phyloP scores from a whole-genome alignment of 2,329 filamentous ascomycete genomes.

The Ophiostoma ulmi region DNA sequence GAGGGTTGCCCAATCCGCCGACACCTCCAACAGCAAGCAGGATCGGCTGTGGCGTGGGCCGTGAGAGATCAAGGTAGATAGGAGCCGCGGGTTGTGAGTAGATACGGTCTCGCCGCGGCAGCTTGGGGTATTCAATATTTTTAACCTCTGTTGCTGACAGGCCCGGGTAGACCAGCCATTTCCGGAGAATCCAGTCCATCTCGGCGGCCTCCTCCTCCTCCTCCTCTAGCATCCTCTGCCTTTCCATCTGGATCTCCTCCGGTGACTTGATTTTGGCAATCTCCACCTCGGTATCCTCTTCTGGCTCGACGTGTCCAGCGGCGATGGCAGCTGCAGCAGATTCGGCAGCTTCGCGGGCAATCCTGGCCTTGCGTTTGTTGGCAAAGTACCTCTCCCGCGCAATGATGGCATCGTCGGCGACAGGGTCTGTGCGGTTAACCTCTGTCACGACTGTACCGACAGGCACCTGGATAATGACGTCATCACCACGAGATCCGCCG shows the following conservation, averaged over 20 bases:
- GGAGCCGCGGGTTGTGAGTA: conserved; percentile 67
- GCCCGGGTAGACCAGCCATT: conserved; percentile 84
- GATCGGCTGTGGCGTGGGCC: conserved; percentile 75
- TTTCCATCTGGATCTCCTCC: conserved; percentile 35
- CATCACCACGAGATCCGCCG: conserved; percentile 75
- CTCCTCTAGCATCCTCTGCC: conserved; percentile 40
- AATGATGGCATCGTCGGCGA: conserved; percentile 55
- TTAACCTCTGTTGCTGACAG: conserved; percentile 64
- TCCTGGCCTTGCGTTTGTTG: conserved; percentile 18
- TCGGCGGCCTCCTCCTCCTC: conserved; percentile 41
- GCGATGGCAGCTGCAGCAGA: conserved; percentile 11
- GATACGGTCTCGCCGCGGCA: conserved; percentile 48
- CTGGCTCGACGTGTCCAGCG: background rate
- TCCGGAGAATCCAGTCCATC: conserved; percentile 53
- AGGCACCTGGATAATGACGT: conserved; percentile 83
- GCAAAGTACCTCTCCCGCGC: conserved; percentile 26
- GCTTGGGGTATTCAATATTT: conserved; percentile 45
- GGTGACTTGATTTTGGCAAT: background rate
- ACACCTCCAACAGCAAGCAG: conserved; percentile 82
- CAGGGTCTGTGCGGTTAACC: conserved; percentile 69
- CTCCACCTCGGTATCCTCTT: conserved; percentile 8
- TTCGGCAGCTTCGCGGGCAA: conserved; percentile 14
- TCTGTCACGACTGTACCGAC: conserved; percentile 89
- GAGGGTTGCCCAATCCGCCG: conserved; percentile 87
- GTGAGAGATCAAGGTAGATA: conserved; percentile 66